Evolutionary conservation across 352 stramenopile genomes (phyloP), one percentile per base, ranked within the genome.

Genomic region (Halophytophthora polymorphica): DNA sequence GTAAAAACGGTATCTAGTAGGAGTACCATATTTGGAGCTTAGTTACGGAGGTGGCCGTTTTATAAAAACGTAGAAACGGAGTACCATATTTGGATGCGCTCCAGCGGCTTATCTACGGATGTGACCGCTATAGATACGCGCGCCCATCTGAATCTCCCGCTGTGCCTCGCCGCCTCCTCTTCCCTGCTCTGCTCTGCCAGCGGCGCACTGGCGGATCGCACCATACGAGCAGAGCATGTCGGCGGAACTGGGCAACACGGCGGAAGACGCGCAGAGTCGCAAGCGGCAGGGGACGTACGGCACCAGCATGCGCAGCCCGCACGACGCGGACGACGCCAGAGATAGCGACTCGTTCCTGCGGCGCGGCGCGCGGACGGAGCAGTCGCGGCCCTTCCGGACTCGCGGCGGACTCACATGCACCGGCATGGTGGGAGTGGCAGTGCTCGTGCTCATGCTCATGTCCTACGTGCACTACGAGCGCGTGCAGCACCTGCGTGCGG

Each of bases 271-370:
- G 23, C 28, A 31, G 43, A 13, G 44, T 4, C 54, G 45, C 25
- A 25, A 34, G 25, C 45, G n/a, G n/a, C n/a, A n/a, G n/a, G n/a
- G n/a, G n/a, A n/a, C n/a, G n/a, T 71, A 68, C 46, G 53, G 63
- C 22, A 68, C 58, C 6, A 35, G 53, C 38, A 25, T 61, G 6
- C 58, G 66, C 39, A 67, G 62, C 25, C 58, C 64, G 35, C 8
- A 34, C 35, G 23, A 56, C 12, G 54, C 49, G 2, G 55, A 69
- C 29, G 46, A 63, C 45, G 43, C 52, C 25, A 56, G 61, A 13
- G 62, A 71, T 44, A 60, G 37, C 48, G 62, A 66, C 29, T 42
- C 53, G 3, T 71, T 71, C 42, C 23, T 71, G 22, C 53, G 45
- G 21, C 41, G 47, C 35, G 49, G 48, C 6, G 51, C 46, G 21